Evolutionary conservation across 202 grass and related monocot genomes (phyloP).

Genomic region (Alloteropsis angusta): DNA sequence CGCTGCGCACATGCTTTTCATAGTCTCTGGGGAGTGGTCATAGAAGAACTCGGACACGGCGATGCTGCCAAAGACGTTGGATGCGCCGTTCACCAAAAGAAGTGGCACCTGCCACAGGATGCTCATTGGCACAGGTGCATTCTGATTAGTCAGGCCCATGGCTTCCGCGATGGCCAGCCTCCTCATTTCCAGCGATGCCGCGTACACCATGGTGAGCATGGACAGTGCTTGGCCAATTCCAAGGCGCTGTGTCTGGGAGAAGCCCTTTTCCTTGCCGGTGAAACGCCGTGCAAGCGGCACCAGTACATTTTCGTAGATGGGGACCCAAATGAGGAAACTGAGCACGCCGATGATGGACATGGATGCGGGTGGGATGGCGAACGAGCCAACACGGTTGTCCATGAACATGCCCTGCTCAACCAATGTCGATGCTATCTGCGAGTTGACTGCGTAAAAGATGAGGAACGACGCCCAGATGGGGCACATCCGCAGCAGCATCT

Average conservation of each 20-base stretch:
- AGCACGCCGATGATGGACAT: conserved; percentile 19
- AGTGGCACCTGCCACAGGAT: conserved; percentile 36
- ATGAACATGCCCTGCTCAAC: conserved; percentile 29
- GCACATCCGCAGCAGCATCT: conserved; percentile 30
- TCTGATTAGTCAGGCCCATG: neutral
- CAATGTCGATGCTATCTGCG: conserved; percentile 16
- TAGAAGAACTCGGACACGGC: conserved; percentile 33
- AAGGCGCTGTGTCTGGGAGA: conserved; percentile 11
- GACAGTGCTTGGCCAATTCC: conserved; percentile 21
- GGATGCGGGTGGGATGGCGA: conserved; percentile 21
- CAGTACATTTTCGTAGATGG: conserved; percentile 13
- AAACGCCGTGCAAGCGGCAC: neutral
- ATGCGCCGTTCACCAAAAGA: conserved; percentile 15
- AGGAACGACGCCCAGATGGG: neutral
- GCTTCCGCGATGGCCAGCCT: conserved; percentile 17
- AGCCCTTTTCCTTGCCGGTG: conserved; percentile 15
- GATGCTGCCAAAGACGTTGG: conserved; percentile 15
- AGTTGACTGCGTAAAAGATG: neutral
- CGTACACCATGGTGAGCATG: conserved; percentile 17
- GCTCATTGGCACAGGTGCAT: conserved; percentile 24
- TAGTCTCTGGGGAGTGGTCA: conserved; percentile 24
- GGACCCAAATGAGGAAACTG: conserved; percentile 12
- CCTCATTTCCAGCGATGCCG: conserved; percentile 22
- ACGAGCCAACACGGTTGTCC: conserved; percentile 16
- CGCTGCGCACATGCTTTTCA: conserved; percentile 35